Evolutionary conservation across 2,329 filamentous ascomycete species (phyloP).

Genomic region (Leptographium flavum): DNA sequence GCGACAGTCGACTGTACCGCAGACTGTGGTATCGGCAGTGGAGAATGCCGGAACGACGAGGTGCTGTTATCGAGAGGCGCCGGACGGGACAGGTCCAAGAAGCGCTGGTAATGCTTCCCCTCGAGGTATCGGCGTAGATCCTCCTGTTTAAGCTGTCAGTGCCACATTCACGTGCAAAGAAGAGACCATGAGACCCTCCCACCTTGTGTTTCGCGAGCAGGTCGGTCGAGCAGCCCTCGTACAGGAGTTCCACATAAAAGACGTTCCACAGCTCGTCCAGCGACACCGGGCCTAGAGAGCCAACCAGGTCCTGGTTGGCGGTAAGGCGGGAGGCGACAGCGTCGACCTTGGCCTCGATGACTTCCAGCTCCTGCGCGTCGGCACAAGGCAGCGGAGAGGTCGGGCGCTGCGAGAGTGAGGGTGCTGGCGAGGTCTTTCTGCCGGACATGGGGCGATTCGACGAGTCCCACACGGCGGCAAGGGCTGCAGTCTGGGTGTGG

Average conservation of each 20-base stretch:
- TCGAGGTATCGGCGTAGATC: neutral
- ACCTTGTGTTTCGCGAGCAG: constrained; percentile 45
- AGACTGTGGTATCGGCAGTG: neutral
- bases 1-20: constrained; percentile 37
- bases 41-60: neutral
- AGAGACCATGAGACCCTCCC: constrained; percentile 2
- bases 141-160: neutral
- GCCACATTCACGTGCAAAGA: neutral
- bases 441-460: constrained; percentile 36
- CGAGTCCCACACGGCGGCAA: constrained; percentile 42
- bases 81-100: neutral
- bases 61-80: neutral
- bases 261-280: constrained; percentile 42
- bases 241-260: constrained; percentile 42
- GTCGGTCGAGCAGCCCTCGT: constrained; percentile 41
- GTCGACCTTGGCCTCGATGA: constrained; percentile 47
- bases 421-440: constrained; percentile 18
- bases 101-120: neutral
- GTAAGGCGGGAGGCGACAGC: constrained; percentile 38
- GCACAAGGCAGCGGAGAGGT: constrained; percentile 13
- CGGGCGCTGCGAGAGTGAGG: neutral
- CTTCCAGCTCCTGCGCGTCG: constrained; percentile 30
- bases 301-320: constrained; percentile 17
- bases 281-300: constrained; percentile 1
- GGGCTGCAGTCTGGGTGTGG: constrained; percentile 33